These are phyloP conservation scores for Kodamaea neixiangensis DNA, from an alignment of 805 yeast genomes.

Conservation along the genomic window DNA sequence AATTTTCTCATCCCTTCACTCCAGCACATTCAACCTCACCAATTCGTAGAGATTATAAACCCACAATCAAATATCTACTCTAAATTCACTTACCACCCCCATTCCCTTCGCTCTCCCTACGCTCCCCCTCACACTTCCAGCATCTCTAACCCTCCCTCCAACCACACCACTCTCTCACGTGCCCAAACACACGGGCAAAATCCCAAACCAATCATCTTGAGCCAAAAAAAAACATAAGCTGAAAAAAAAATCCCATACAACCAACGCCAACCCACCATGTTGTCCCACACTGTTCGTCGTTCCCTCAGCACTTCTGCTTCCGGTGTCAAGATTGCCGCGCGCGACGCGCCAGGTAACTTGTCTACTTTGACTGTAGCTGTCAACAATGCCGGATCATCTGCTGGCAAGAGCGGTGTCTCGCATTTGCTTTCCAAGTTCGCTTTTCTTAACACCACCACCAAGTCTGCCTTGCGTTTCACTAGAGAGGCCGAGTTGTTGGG, in stretches of 20 bases:
- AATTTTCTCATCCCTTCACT: too few species aligned
- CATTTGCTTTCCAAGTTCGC: constrained; percentile 83
- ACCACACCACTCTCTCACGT: too few species aligned
- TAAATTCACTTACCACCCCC: too few species aligned
- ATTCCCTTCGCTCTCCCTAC: too few species aligned
- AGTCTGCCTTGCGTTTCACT: constrained; percentile 88
- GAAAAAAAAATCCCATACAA: constrained; percentile 8
- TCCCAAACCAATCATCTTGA: constrained; percentile 8
- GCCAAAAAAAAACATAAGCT: constrained; percentile 5
- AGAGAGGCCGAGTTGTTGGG: constrained; percentile 95
- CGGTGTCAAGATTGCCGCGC: constrained; percentile 47
- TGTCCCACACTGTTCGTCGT: constrained; percentile 45
- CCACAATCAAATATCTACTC: too few species aligned
- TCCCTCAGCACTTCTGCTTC: constrained; percentile 42
- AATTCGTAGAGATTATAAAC: too few species aligned
- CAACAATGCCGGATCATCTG: constrained; percentile 80
- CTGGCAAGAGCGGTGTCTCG: constrained; percentile 66
- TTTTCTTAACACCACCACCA: constrained; percentile 77
- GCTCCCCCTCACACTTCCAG: too few species aligned
- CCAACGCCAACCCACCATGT: constrained; percentile 25
- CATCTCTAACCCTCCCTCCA: too few species aligned
- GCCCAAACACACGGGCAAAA: constrained; percentile 7
- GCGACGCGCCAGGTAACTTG: constrained; percentile 64
- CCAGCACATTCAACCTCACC: too few species aligned
- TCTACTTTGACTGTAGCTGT: constrained; percentile 79